Evolutionary conservation across 2,329 filamentous ascomycete genomes (phyloP).

Genomic region (Neofusicoccum parvum): DNA sequence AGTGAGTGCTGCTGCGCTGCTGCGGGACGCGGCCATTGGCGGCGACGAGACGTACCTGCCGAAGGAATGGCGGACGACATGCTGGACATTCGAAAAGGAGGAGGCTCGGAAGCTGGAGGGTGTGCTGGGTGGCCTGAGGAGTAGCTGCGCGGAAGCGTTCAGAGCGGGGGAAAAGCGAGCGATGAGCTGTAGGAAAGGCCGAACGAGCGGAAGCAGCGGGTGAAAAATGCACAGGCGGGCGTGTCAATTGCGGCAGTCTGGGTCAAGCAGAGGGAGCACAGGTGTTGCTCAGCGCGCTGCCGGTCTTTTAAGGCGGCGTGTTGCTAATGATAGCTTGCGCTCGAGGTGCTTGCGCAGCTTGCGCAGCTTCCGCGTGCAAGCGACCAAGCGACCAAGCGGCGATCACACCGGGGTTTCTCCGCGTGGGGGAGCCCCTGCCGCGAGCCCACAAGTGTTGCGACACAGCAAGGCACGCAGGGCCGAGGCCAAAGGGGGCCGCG

Average conservation of each 20-base stretch:
- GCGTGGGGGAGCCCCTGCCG: constrained; percentile 9
- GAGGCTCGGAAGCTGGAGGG: neutral
- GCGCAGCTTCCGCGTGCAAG: neutral
- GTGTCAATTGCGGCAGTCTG: neutral
- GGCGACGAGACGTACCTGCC: constrained; percentile 26
- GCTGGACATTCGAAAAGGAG: neutral
- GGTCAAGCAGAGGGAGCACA: neutral
- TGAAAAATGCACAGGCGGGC: neutral
- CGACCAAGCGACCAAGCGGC: neutral
- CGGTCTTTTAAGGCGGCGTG: constrained; percentile 8
- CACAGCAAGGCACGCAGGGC: neutral
- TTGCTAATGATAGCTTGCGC: constrained; percentile 9
- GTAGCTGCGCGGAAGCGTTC: neutral
- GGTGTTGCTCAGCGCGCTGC: neutral
- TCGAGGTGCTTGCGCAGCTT: neutral
- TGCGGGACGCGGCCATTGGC: neutral
- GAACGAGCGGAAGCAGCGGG: constrained; percentile 7
- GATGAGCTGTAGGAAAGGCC: neutral
- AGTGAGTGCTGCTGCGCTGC: constrained; percentile 7
- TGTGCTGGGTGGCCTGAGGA: constrained; percentile 11
- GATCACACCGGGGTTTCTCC: constrained; percentile 11
- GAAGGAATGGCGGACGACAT: constrained; percentile 29
- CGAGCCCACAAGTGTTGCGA: neutral
- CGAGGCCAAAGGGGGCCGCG: neutral
- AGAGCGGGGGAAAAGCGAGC: constrained; percentile 6